These are phyloP conservation scores for Debaryomyces psychrophilus DNA, from an alignment of 1,139 yeast species.

Conservation along the genomic window DNA sequence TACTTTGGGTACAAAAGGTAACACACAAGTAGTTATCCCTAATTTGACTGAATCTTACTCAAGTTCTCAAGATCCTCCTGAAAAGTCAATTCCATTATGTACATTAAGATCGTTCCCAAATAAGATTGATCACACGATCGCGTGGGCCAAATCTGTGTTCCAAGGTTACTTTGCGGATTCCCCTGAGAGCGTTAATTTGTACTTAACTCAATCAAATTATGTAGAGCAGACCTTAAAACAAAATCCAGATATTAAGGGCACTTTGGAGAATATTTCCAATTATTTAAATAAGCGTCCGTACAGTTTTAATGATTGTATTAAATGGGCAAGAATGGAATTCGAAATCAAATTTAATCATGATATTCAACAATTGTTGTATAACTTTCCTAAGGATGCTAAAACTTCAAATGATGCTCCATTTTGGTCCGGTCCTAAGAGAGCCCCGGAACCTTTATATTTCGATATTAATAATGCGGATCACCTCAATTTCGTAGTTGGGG, in stretches of 20 bases:
- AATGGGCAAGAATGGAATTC: conserved; percentile 92
- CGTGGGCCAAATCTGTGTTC: conserved; percentile 96
- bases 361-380: conserved; percentile 83
- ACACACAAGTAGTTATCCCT: conserved; percentile 95
- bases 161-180: conserved; percentile 91
- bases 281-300: conserved; percentile 82
- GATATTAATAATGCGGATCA: conserved; percentile 79
- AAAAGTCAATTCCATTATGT: conserved; percentile 94
- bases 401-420: conserved; percentile 92
- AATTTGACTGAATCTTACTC: conserved; percentile 92
- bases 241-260: conserved; percentile 87
- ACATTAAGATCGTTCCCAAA: conserved; percentile 96
- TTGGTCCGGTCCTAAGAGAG: conserved; percentile 98
- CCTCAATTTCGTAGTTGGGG: conserved; percentile 80
- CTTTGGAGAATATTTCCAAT: conserved; percentile 73
- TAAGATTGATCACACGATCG: conserved; percentile 97
- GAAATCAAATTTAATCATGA: conserved; percentile 84
- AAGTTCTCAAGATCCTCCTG: conserved; percentile 98
- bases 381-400: conserved; percentile 91
- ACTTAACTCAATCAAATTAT: conserved; percentile 88
- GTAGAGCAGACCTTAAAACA: conserved; percentile 90
- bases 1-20: conserved; percentile 97
- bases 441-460: conserved; percentile 82
- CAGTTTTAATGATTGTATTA: conserved; percentile 88
- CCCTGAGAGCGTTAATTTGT: conserved; percentile 90